Base-by-base conservation (phyloP, 257 asterid genomes). In the Rhazya stricta region DNA sequence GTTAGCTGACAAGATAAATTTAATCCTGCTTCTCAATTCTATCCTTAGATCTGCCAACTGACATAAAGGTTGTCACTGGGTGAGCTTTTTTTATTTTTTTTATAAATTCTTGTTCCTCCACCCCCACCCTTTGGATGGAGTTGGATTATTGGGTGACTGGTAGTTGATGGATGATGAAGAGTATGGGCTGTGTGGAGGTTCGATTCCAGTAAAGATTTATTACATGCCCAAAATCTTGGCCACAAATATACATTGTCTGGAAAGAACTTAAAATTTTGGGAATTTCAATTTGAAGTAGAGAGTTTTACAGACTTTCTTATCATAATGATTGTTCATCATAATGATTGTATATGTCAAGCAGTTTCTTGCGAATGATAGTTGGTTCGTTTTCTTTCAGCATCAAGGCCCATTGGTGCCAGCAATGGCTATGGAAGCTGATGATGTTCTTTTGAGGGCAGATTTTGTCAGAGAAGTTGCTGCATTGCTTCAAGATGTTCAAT, bases 381-480 rank as follows among this genome's bases (percentile, higher is more conserved):
- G 51, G 9, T 34, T 63, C 77, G 43, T 12, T 39, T 50, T 76
- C 68, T 62, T 78, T 51, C 74, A 94, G 99, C 97, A 87, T 78
- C 86, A 92, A 78, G 99, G 99, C 34, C 99, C 95, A 34, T 71
- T 94, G 79, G 85, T 90, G 62, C 96, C 92, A 42, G 61, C 71
- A 62, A 43, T 86, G 51, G 91, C 67, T 66, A 46, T 83, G 48
- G 93, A 89, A 78, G 86, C 82, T 25, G 96, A 94, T 60, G 90
- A 92, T 80, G 78, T 89, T 73, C 93, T 94, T 72, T 69, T 94
- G 77, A 87, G 99, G 84, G 90, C 83, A 60, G 99, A 94, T 84
- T 94, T 94, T 81, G 86, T 94, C 15, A 77, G 98, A 80, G 99
- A 94, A 82, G 92, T 89, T 1, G 89, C 90, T 65, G 88, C 81